Evolutionary conservation across 2,329 filamentous ascomycete species (phyloP).

Genomic region (Rhinocladiella similis): DNA sequence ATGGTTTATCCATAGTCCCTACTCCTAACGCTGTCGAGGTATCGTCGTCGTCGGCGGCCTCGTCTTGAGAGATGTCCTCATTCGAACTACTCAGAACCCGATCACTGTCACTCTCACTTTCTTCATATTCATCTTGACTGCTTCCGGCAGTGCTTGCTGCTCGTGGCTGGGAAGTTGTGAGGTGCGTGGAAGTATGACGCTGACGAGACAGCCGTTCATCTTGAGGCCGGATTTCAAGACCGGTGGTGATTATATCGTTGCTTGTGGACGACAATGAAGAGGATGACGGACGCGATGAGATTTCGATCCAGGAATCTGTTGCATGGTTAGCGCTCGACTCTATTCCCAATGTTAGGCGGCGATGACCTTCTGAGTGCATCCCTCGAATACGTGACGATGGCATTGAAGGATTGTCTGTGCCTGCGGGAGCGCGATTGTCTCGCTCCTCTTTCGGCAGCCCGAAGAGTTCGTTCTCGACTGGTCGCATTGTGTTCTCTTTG

Average conservation of each 20-base stretch:
- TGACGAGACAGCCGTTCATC: slow-evolving; percentile 64
- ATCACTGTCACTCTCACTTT: slow-evolving; percentile 89
- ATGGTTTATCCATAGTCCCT: slow-evolving; percentile 54
- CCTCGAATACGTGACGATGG: slow-evolving; percentile 20
- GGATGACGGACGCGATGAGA: slow-evolving; percentile 88
- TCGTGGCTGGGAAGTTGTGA: slow-evolving; percentile 37
- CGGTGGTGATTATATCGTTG: slow-evolving; percentile 82
- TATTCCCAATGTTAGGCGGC: slow-evolving; percentile 12
- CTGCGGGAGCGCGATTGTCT: slow-evolving; percentile 11
- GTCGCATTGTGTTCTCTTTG: slow-evolving; percentile 20
- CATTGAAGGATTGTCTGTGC: slow-evolving; percentile 6
- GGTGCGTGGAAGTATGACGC: slow-evolving; percentile 36
- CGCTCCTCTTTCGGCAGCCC: slow-evolving; percentile 22
- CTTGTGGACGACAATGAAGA: slow-evolving; percentile 82
- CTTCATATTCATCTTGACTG: slow-evolving; percentile 92
- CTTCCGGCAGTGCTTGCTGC: slow-evolving; percentile 57
- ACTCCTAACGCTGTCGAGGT: slow-evolving; percentile 79
- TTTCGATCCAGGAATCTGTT: slow-evolving; percentile 93
- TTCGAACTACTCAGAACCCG: slow-evolving; percentile 65
- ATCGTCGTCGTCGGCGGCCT: slow-evolving; percentile 65
- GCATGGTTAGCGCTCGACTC: slow-evolving; percentile 48
- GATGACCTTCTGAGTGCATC: slow-evolving; percentile 28
- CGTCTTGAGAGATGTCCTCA: slow-evolving; percentile 49
- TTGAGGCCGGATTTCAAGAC: slow-evolving; percentile 68
- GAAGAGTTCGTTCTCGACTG: slow-evolving; percentile 22